Percentiles rank a stretch among this genome's conserved stretches.
Conservation (phyloP, 257 asterid species). For the Ehretia macrophylla region DNA sequence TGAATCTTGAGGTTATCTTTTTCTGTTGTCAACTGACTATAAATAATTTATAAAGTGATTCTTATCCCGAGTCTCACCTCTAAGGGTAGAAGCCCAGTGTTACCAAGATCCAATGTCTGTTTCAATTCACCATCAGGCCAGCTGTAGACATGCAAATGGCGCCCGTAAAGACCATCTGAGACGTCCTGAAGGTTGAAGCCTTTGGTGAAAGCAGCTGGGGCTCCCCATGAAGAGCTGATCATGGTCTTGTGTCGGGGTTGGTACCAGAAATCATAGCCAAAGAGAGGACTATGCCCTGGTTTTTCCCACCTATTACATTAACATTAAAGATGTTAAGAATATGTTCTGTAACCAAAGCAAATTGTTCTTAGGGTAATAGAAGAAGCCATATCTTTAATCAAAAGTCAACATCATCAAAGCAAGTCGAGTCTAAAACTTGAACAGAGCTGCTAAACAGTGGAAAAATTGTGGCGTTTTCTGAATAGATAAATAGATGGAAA, state of each 20-base stretch:
- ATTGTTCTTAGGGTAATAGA: no score
- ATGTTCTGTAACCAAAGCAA: no score
- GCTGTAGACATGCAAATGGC: constrained; percentile 87
- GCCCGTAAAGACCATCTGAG: constrained; percentile 78
- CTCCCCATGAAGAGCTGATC: constrained; percentile 98
- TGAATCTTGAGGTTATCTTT: no score
- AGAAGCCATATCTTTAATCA: no score
- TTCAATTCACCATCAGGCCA: constrained; percentile 96
- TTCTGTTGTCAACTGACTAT: no score
- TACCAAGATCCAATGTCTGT: constrained; percentile 94
- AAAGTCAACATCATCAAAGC: no score
- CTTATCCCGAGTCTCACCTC: constrained; percentile 45
- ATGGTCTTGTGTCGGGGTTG: constrained; percentile 96
- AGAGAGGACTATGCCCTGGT: constrained; percentile 91
- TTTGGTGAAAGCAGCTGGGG: constrained; percentile 85
- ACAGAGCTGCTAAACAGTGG: no score
- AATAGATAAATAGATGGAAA: no score
- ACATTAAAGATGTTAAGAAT: neutral
- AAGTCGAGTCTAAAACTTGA: no score
- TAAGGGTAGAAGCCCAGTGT: constrained; percentile 78
- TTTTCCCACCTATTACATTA: constrained; percentile 77
- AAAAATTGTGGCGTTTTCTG: no score
- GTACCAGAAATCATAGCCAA: constrained; percentile 98
- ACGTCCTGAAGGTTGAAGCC: constrained; percentile 90
- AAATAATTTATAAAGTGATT: no score